A percentile compares a stretch with the other conserved stretches of the same genome.
These are phyloP conservation scores for Hypoxylon trugodes DNA, from an alignment of 495 filamentous ascomycete species.

Conservation along the genomic window DNA sequence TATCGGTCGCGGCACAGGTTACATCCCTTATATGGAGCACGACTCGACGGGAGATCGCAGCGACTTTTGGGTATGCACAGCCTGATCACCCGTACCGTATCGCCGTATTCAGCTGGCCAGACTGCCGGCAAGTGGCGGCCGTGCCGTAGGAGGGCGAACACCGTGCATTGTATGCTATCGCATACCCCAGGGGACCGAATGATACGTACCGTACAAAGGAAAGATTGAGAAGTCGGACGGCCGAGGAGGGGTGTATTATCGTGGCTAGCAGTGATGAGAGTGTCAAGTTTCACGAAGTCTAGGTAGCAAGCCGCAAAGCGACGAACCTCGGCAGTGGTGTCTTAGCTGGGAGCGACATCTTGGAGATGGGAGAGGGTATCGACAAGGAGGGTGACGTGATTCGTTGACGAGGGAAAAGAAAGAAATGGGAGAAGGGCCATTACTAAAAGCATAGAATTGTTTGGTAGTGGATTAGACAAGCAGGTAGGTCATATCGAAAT, in stretches of 20 bases:
- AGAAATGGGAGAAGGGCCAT: no score
- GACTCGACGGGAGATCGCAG: constrained; percentile 84
- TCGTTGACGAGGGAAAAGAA: constrained; percentile 48
- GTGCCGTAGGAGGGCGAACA: constrained; percentile 90
- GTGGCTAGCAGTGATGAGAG: constrained; percentile 93
- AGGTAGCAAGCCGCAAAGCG: constrained; percentile 70
- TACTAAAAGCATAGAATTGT: constrained; percentile 32
- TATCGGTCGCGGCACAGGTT: constrained; percentile 92
- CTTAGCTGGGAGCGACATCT: constrained; percentile 85
- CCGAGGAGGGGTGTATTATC: constrained; percentile 90
- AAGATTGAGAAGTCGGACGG: constrained; percentile 58
- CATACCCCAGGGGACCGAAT: constrained; percentile 69
- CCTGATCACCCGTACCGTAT: constrained; percentile 92
- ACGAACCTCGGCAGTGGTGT: constrained; percentile 68
- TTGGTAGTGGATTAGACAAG: constrained; percentile 16
- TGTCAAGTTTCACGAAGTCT: constrained; percentile 97
- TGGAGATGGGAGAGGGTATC: constrained; percentile 85
- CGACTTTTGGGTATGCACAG: constrained; percentile 94
- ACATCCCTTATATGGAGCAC: constrained; percentile 92
- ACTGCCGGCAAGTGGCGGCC: constrained; percentile 84
- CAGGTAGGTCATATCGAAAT: constrained; percentile 19
- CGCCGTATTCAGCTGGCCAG: constrained; percentile 95
- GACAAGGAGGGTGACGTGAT: constrained; percentile 75
- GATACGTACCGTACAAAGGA: constrained; percentile 45
- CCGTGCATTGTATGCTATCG: constrained; percentile 77